These are phyloP conservation scores for Sporothrix brasiliensis DNA, from an alignment of 2,329 filamentous ascomycete genomes.

Conservation along the genomic window DNA sequence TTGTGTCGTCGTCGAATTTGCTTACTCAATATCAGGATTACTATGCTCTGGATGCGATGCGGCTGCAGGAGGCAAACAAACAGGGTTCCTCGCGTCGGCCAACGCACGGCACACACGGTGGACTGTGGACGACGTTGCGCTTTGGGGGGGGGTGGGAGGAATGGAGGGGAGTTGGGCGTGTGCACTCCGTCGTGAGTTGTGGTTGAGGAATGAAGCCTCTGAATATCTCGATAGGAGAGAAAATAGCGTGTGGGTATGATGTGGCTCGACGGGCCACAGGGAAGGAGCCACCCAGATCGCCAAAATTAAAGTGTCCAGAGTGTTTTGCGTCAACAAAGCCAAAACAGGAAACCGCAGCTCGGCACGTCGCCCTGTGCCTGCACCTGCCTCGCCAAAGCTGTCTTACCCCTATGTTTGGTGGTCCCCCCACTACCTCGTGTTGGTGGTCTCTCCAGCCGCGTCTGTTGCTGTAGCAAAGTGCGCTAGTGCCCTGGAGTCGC, in stretches of 20 bases:
- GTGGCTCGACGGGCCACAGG: constrained; percentile 7
- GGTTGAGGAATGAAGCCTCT: constrained; percentile 22
- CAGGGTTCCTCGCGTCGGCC: constrained; percentile 4
- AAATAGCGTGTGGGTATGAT: constrained; percentile 2
- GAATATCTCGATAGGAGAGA: constrained; percentile 17
- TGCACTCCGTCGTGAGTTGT: neutral
- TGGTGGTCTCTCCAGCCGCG: constrained; percentile 26
- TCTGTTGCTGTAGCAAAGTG: constrained; percentile 33
- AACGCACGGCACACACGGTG: constrained; percentile 23
- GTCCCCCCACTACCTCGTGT: neutral
- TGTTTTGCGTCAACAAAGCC: constrained; percentile 30
- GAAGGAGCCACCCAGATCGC: constrained; percentile 19
- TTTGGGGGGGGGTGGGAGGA: constrained; percentile 8
- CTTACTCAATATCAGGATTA: no score
- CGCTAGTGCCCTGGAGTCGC: constrained; percentile 27
- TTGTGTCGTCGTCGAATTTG: neutral
- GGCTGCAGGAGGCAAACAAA: neutral
- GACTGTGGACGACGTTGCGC: constrained; percentile 16
- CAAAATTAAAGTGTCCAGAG: constrained; percentile 27
- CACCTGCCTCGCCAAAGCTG: neutral
- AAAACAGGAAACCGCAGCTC: constrained; percentile 23
- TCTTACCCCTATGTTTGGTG: constrained; percentile 23
- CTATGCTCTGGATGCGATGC: neutral
- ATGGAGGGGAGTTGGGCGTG: constrained; percentile 20
- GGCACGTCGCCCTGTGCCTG: constrained; percentile 15